Evolutionary conservation across 2,329 filamentous ascomycete species (phyloP).

Genomic region (Colletotrichum shisoi): DNA sequence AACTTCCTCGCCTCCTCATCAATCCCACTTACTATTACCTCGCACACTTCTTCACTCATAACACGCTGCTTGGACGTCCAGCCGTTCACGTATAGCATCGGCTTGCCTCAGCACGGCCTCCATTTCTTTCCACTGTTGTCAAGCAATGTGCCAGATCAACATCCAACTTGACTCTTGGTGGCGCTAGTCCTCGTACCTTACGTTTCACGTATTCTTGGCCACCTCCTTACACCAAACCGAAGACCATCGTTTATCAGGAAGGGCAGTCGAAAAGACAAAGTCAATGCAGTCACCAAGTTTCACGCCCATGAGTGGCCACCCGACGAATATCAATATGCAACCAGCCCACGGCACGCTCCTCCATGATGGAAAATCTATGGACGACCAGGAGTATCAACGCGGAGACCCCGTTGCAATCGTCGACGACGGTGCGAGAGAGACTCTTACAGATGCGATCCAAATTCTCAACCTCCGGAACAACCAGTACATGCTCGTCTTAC

Average conservation of each 20-base stretch:
- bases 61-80: not conserved
- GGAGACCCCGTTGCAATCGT: slow-evolving; percentile 35
- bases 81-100: not conserved
- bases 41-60: slow-evolving; percentile 15
- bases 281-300: slow-evolving; percentile 7
- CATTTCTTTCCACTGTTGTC: not conserved
- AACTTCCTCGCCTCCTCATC: slow-evolving; percentile 31
- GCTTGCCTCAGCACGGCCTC: slow-evolving; percentile 3
- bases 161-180: slow-evolving; percentile 12
- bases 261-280: not conserved
- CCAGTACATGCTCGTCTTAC: slow-evolving; percentile 32
- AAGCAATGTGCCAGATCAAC: slow-evolving; percentile 21
- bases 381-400: slow-evolving; percentile 29
- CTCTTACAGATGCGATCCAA: slow-evolving; percentile 19
- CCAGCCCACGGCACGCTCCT: slow-evolving; percentile 34
- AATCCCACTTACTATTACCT: not conserved
- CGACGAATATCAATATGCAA: slow-evolving; percentile 32
- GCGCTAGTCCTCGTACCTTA: slow-evolving; percentile 12
- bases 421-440: slow-evolving; percentile 33
- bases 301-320: slow-evolving; percentile 4
- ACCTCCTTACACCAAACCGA: not conserved
- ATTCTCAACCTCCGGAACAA: slow-evolving; percentile 36
- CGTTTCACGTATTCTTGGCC: slow-evolving; percentile 1
- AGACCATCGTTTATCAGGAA: not conserved
- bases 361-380: slow-evolving; percentile 34